Evolutionary conservation across 1,284 basidiomycete genomes (phyloP).

Genomic region (Ceratobasidium sp.): DNA sequence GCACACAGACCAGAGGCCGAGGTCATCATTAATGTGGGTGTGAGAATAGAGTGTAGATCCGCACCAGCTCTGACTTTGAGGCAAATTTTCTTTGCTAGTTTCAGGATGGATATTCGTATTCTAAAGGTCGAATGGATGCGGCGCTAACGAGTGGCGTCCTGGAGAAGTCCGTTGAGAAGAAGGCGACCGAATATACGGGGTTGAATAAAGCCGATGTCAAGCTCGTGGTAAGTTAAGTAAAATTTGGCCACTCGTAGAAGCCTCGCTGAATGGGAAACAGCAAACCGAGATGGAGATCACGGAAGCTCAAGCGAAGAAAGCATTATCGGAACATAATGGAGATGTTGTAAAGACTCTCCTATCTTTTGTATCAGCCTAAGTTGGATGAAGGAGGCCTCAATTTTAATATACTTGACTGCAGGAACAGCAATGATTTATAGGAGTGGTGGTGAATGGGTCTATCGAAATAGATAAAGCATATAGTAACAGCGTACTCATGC

Average conservation of each 20-base stretch:
- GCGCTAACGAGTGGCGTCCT: constrained; percentile 40
- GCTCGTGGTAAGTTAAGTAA: constrained; percentile 35
- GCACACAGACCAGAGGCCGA: constrained; percentile 36
- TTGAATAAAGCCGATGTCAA: constrained; percentile 40
- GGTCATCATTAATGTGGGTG: constrained; percentile 32
- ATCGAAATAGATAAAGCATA: background rate
- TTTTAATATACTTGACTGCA: background rate
- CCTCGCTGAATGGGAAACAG: constrained; percentile 1
- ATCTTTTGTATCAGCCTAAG: constrained; percentile 27
- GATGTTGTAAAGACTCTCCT: constrained; percentile 37
- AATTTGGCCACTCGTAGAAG: too few relatives aligned
- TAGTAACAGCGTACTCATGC: background rate
- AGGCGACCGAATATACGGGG: constrained; percentile 19
- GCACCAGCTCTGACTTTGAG: background rate
- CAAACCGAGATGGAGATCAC: constrained; percentile 41
- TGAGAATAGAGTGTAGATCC: background rate
- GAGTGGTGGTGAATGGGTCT: background rate
- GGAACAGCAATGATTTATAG: background rate
- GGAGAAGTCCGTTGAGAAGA: constrained; percentile 27
- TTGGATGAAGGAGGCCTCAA: background rate
- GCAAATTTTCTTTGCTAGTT: constrained; percentile 25
- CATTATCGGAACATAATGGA: constrained; percentile 34
- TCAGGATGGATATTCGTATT: constrained; percentile 41
- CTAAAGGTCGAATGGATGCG: constrained; percentile 41
- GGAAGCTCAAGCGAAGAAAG: constrained; percentile 39